Evolutionary conservation across 306 rosid genomes (phyloP), one percentile per base, ranked within the genome.

Genomic region (Albizia julibrissin): DNA sequence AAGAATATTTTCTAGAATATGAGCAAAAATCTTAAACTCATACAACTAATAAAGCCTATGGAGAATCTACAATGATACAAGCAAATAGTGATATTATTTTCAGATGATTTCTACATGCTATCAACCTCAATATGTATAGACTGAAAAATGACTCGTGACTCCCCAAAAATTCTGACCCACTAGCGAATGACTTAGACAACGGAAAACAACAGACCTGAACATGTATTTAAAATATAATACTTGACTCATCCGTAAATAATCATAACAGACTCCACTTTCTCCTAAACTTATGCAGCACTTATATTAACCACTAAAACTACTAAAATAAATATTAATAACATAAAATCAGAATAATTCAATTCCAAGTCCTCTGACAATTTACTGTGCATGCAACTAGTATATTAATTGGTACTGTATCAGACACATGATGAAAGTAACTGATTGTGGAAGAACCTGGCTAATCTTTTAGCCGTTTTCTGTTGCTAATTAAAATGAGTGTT

Each of bases 361-460:
- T 54, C 62, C 26, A 54, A 52, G 22, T 21, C 21, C 21, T 0
- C 24, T 6, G 8, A 3, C 26, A 54, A 54, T 54, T 21, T 7
- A 21, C 27, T 54, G 27, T 19, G 27, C 62, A 21, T 8, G 12
- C n/a, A 7, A 6, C 61, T 7, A 19, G 21, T 21, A 5, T 50
- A 50, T 52, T 21, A 21, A 54, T 54, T 8, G 26, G 62, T 54
- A 8, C 11, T 21, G 6, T 54, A 18, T 50, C 22, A 50, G n/a
- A 1, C n/a, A 52, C 33, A 61, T 33, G 11, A 31, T 14, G 37
- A 10, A 71, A 72, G 72, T 15, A 73, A 21, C n/a, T 80, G 40
- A 62, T 21, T 59, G 49, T 62, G 66, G 68, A 68, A 74, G 80
- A 59, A 54, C 76, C 15, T 46, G 73, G n/a, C 31, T 61, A 37